A percentile compares a stretch with the other conserved stretches of the same genome.
These are phyloP conservation scores for Neurospora sp. DNA, from an alignment of 2,329 filamentous ascomycete species.

Conservation along the genomic window DNA sequence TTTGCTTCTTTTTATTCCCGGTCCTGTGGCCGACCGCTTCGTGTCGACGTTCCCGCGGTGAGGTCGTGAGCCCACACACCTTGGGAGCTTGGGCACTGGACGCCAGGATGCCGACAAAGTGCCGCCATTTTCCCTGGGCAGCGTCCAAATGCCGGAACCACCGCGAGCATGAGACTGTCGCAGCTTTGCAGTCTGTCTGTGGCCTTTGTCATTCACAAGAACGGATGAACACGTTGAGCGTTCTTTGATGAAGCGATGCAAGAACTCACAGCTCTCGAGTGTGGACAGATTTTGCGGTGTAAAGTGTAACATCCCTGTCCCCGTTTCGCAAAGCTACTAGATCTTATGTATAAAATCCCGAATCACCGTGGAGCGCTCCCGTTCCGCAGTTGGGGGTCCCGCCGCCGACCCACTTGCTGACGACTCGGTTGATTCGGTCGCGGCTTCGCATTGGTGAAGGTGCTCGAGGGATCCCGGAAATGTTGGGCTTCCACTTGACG, in stretches of 20 bases:
- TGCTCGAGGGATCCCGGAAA: neutral
- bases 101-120: neutral
- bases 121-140: neutral
- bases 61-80: neutral
- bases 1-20: slow-evolving; percentile 8
- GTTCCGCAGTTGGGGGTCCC: neutral
- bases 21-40: neutral
- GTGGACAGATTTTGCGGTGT: neutral
- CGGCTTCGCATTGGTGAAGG: neutral
- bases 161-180: neutral
- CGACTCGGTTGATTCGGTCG: neutral
- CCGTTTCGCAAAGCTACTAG: neutral
- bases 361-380: neutral
- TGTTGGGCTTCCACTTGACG: neutral
- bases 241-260: neutral
- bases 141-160: neutral
- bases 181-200: neutral
- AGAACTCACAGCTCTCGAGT: neutral
- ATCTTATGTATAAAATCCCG: neutral
- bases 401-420: neutral
- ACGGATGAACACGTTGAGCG: neutral
- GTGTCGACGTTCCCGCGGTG: neutral
- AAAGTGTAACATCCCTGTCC: neutral
- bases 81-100: neutral
- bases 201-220: neutral